Evolutionary conservation across 2,329 filamentous ascomycete species (phyloP).

Genomic region (Colletotrichum eremochloae): DNA sequence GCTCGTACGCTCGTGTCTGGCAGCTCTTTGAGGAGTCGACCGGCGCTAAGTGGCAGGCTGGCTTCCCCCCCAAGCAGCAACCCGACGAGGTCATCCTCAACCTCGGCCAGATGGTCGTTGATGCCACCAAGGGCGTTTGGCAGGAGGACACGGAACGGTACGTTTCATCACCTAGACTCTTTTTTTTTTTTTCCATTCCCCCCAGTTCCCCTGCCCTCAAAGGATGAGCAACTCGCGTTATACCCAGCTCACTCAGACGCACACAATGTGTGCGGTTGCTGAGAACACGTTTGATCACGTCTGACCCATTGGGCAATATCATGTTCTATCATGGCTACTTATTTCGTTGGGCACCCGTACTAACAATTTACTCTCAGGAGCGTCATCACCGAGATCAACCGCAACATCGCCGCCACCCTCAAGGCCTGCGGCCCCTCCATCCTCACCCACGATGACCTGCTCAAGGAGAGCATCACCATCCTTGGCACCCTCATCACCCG

Average conservation of each 20-base stretch:
- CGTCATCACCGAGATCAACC: slow-evolving; percentile 95
- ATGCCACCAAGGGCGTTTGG: slow-evolving; percentile 87
- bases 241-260: slow-evolving; percentile 31
- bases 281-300: slow-evolving; percentile 31
- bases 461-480: slow-evolving; percentile 82
- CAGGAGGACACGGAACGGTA: slow-evolving; percentile 93
- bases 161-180: slow-evolving; percentile 58
- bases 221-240: slow-evolving; percentile 27
- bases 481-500: slow-evolving; percentile 86
- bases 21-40: slow-evolving; percentile 84
- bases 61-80: slow-evolving; percentile 84
- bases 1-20: slow-evolving; percentile 92
- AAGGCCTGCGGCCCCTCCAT: slow-evolving; percentile 92
- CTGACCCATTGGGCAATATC: slow-evolving; percentile 5
- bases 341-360: slow-evolving; percentile 47
- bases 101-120: slow-evolving; percentile 87
- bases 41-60: slow-evolving; percentile 88
- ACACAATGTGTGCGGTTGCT: slow-evolving; percentile 29
- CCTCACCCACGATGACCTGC: slow-evolving; percentile 78
- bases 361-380: slow-evolving; percentile 69
- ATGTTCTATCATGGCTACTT: slow-evolving; percentile 25
- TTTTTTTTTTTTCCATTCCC: too few species aligned
- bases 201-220: not conserved
- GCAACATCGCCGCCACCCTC: slow-evolving; percentile 89
- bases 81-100: slow-evolving; percentile 85